Evolutionary conservation across 306 rosid genomes (phyloP), one percentile per base, ranked within the genome.

Genomic region (Trifolium fragiferum): DNA sequence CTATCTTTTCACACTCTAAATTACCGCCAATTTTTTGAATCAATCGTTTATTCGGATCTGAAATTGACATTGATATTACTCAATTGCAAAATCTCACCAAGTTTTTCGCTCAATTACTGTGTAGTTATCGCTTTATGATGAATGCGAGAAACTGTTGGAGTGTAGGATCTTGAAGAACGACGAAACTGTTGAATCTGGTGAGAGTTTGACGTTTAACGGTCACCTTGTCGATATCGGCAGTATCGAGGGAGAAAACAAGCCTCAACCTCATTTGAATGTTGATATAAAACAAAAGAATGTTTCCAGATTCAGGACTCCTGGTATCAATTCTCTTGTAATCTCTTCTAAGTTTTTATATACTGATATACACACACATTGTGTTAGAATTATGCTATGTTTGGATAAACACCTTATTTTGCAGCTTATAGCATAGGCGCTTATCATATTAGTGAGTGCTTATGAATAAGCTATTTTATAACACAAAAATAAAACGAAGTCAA

Each of bases 61-160:
- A 33, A 33, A 21, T 82, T n/a, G 72, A 54, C 7, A 2, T 38
- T 20, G 62, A 54, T 9, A 1, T 37, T 18, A 47, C 68, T 78
- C 68, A 10, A 41, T 64, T 23, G 1, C 37, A 11, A 63, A 51
- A 33, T 53, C 37, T 72, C 3, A 16, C 55, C 10, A 27, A 5
- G 27, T 21, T 16, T 9, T 55, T 67, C 16, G 49, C 33, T 59
- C 64, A 75, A 67, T 77, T 69, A 13, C 18, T 53, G 14, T 10
- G 61, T 82, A 89, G 98, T 73, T 87, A 32, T 8, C 54, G 81
- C 88, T 91, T 51, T 91, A 83, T 67, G 97, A 91, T 33, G 96
- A 87, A 68, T 80, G 83, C 83, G 85, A 84, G 68, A 89, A 87
- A 49, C 82, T 91, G 64, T 66, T 91, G 86, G 92, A 82, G 82